Evolutionary conservation across 2,329 filamentous ascomycete species (phyloP).

Genomic region (Immersiporthe knoxdaviesiana): DNA sequence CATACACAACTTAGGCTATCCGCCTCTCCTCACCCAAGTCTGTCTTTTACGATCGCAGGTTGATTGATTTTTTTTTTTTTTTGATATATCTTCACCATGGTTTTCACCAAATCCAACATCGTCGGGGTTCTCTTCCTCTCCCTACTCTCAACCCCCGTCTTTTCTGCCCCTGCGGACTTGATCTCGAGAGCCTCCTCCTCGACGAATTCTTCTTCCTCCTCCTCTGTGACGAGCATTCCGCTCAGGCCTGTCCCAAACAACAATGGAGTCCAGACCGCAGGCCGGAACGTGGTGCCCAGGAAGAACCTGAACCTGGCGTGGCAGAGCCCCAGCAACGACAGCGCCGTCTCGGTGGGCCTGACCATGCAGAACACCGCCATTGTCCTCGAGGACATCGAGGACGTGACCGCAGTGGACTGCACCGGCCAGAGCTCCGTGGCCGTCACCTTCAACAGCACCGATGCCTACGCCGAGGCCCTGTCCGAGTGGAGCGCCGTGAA

Average conservation of each 20-base stretch:
- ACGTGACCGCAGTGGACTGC: slow-evolving; percentile 56
- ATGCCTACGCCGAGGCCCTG: slow-evolving; percentile 32
- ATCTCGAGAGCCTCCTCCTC: background rate
- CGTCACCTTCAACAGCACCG: slow-evolving; percentile 31
- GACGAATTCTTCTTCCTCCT: slow-evolving; percentile 8
- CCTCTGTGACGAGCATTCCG: slow-evolving; percentile 13
- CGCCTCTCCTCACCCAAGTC: slow-evolving; percentile 7
- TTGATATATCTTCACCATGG: background rate
- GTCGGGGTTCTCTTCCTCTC: background rate
- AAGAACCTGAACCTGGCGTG: slow-evolving; percentile 25
- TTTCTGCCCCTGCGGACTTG: background rate
- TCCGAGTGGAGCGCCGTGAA: slow-evolving; percentile 30
- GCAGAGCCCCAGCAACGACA: slow-evolving; percentile 44
- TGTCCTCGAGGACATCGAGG: slow-evolving; percentile 44
- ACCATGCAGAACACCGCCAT: slow-evolving; percentile 41
- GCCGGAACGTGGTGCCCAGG: slow-evolving; percentile 22
- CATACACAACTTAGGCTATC: slow-evolving; percentile 4
- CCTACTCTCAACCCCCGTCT: background rate
- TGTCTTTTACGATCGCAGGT: background rate
- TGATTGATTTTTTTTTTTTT: background rate
- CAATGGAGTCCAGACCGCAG: slow-evolving; percentile 1
- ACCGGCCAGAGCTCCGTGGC: slow-evolving; percentile 53
- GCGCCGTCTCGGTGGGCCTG: slow-evolving; percentile 56
- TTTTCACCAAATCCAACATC: background rate
- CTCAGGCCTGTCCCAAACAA: slow-evolving; percentile 19